These are phyloP conservation scores for Tagetes erecta DNA, from an alignment of 129 eudicot genomes.

Conservation along the genomic window DNA sequence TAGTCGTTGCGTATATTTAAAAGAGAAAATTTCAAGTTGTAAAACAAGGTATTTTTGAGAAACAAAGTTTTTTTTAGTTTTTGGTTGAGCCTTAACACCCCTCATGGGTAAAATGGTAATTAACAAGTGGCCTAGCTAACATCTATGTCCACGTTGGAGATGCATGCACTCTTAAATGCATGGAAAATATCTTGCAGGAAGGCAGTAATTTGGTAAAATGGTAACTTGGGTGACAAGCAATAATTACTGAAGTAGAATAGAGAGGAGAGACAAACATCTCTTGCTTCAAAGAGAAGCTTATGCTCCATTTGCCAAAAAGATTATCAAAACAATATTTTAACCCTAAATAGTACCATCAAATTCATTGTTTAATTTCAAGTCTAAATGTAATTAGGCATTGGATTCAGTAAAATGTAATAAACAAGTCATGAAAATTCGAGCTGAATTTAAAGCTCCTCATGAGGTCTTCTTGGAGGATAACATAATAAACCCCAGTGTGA, in stretches of 20 bases:
- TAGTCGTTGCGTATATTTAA: too few relatives aligned
- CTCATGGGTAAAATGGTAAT: too few relatives aligned
- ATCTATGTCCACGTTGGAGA: too few relatives aligned
- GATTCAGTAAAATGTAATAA: conserved; percentile 30
- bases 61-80: too few relatives aligned
- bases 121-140: too few relatives aligned
- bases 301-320: conserved; percentile 31
- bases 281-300: conserved; percentile 65
- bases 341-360: conserved; percentile 16
- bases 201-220: conserved; percentile 4
- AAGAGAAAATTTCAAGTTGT: too few relatives aligned
- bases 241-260: conserved; percentile 34
- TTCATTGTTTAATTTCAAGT: conserved; percentile 13
- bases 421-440: conserved; percentile 59
- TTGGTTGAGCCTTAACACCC: too few relatives aligned
- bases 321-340: conserved; percentile 12
- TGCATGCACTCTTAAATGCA: neutral
- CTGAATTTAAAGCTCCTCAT: conserved; percentile 41
- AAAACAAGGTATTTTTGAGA: too few relatives aligned
- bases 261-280: conserved; percentile 68
- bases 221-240: conserved; percentile 36
- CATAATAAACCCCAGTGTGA: conserved; percentile 52
- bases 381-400: conserved; percentile 26
- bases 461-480: conserved; percentile 38
- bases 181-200: neutral